Conservation (phyloP, 2,329 filamentous ascomycete species). For the Penicillium sp. region DNA sequence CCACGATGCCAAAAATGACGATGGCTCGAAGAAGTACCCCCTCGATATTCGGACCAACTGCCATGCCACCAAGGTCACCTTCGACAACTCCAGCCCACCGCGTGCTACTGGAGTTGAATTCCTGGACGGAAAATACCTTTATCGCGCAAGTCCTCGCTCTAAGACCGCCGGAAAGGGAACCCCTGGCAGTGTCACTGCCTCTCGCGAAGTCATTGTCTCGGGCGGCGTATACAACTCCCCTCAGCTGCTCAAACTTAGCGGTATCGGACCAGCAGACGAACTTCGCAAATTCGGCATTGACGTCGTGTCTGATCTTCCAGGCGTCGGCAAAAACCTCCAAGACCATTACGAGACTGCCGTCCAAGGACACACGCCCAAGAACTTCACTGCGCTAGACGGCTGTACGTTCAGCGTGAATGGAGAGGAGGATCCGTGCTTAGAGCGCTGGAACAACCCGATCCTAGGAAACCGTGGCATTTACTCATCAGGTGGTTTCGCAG, state of each 20-base stretch:
- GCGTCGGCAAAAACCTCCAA: constrained; percentile 67
- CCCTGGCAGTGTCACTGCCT: constrained; percentile 47
- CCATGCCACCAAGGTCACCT: constrained; percentile 52
- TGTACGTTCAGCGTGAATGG: constrained; percentile 35
- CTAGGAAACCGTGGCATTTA: constrained; percentile 49
- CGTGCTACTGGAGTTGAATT: constrained; percentile 56
- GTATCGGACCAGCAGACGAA: constrained; percentile 61
- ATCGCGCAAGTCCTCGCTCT: constrained; percentile 50
- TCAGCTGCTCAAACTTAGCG: constrained; percentile 66
- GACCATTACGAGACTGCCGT: constrained; percentile 54
- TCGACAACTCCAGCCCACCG: constrained; percentile 45
- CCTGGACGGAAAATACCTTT: constrained; percentile 52
- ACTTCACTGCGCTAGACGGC: constrained; percentile 36
- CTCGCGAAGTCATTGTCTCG: constrained; percentile 53
- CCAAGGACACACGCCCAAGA: constrained; percentile 44
- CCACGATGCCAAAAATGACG: constrained; percentile 26
- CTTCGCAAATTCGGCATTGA: constrained; percentile 58
- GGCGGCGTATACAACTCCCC: constrained; percentile 66
- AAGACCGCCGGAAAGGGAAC: constrained; percentile 32
- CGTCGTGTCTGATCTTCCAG: constrained; percentile 59
- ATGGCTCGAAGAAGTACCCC: constrained; percentile 51
- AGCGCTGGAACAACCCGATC: constrained; percentile 47
- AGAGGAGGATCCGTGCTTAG: constrained; percentile 48
- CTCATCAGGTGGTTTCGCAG: constrained; percentile 57
- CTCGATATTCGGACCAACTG: constrained; percentile 59